phyloP scores from a whole-genome alignment of 441 rosid genomes.

The Adansonia grandidieri region DNA sequence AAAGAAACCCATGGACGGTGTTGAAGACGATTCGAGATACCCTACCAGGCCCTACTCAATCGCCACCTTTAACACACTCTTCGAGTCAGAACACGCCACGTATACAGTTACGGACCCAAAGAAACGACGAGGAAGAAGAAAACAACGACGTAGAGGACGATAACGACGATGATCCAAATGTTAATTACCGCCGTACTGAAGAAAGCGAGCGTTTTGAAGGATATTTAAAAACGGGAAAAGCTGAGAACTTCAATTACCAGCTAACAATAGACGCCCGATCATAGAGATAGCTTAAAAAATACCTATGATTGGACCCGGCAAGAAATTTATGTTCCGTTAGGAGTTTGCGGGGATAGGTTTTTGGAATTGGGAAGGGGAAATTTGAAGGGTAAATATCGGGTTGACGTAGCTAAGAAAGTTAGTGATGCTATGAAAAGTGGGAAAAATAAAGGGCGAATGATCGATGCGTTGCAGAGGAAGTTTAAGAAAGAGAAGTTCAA shows the following conservation, averaged over 20 bases:
- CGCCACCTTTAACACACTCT: slow-evolving; percentile 46
- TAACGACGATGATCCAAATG: slow-evolving; percentile 40
- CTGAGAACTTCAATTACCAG: slow-evolving; percentile 64
- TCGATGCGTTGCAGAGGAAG: slow-evolving; percentile 88
- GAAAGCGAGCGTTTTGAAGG: slow-evolving; percentile 47
- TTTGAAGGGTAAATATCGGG: slow-evolving; percentile 87
- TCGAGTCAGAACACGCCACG: neutral
- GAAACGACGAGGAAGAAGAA: slow-evolving; percentile 13
- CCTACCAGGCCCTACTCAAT: slow-evolving; percentile 42
- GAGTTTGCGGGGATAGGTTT: slow-evolving; percentile 89
- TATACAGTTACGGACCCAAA: neutral
- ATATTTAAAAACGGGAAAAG: slow-evolving; percentile 69
- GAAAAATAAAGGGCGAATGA: slow-evolving; percentile 71
- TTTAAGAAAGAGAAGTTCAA: slow-evolving; percentile 83
- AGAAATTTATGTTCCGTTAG: slow-evolving; percentile 74
- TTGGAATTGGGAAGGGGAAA: slow-evolving; percentile 83
- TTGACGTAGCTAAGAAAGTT: slow-evolving; percentile 88
- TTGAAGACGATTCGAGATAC: slow-evolving; percentile 31
- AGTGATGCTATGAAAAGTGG: slow-evolving; percentile 70
- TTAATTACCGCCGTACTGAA: slow-evolving; percentile 10
- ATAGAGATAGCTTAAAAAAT: slow-evolving; percentile 48
- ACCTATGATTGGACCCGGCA: slow-evolving; percentile 81
- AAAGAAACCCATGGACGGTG: slow-evolving; percentile 51
- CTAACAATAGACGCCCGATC: slow-evolving; percentile 61
- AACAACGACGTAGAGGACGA: slow-evolving; percentile 37